A percentile compares a stretch with the other conserved stretches of the same genome.
Evolutionary conservation across 176 grass and related monocot species (phyloP).

Genomic region (Oryza punctata): DNA sequence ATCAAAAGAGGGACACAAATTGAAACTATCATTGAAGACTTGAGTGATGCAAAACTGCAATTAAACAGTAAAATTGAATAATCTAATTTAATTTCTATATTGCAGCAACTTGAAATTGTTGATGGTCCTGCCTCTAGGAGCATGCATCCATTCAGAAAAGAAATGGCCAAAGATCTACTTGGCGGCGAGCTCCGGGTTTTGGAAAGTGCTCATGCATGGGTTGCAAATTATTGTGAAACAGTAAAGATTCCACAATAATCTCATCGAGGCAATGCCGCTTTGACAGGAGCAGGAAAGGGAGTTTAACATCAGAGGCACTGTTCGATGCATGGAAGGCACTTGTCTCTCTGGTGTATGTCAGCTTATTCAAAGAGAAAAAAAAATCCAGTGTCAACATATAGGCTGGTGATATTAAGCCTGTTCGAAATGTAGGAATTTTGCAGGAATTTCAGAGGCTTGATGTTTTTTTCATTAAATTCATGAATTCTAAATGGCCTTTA

Average conservation of each 20-base stretch:
- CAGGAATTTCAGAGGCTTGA: not conserved
- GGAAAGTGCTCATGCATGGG: conserved; percentile 43
- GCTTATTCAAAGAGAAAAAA: not conserved
- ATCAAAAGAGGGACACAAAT: not conserved
- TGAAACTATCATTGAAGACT: not conserved
- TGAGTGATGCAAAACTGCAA: not conserved
- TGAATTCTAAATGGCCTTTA: not conserved
- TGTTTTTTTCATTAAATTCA: not conserved
- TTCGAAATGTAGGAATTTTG: not conserved
- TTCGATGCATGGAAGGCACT: not conserved
- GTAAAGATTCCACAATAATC: not conserved
- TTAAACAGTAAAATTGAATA: not conserved
- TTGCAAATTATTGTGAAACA: conserved; percentile 52
- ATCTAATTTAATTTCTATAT: conserved; percentile 15
- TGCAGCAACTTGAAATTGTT: conserved; percentile 55
- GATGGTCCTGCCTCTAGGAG: conserved; percentile 13
- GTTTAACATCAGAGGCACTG: not conserved
- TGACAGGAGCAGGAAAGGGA: not conserved
- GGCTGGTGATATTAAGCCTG: not conserved
- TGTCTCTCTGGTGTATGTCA: not conserved
- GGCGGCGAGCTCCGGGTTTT: conserved; percentile 63
- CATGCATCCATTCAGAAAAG: conserved; percentile 44
- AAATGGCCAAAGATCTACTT: conserved; percentile 77
- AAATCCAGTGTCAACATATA: not conserved
- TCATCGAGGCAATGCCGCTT: not conserved